Percentiles rank a stretch among this genome's conserved stretches.
phyloP scores from a whole-genome alignment of 805 yeast genomes.

The Monosporozyma solicola region DNA sequence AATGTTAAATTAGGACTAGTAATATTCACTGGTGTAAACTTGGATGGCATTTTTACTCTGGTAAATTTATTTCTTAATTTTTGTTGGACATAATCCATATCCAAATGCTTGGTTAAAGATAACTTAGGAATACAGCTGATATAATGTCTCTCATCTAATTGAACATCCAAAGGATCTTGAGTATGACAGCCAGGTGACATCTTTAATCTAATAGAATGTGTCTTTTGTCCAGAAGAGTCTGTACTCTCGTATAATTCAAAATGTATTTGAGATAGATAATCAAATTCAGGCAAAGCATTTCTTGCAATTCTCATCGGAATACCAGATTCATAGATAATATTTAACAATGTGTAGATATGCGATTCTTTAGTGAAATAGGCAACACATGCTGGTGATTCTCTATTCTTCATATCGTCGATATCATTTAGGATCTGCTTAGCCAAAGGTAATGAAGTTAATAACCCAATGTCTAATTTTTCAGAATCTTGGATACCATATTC shows the following conservation, averaged over 20 bases:
- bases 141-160: constrained; percentile 90
- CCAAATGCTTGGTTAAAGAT: constrained; percentile 85
- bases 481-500: constrained; percentile 95
- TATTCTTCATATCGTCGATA: constrained; percentile 66
- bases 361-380: constrained; percentile 95
- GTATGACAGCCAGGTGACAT: constrained; percentile 98
- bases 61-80: constrained; percentile 72
- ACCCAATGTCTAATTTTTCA: constrained; percentile 92
- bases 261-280: constrained; percentile 86
- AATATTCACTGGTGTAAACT: constrained; percentile 80
- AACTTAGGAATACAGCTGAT: constrained; percentile 92
- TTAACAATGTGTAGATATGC: constrained; percentile 87
- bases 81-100: constrained; percentile 78
- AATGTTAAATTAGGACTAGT: constrained; percentile 48
- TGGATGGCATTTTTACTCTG: constrained; percentile 85
- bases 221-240: constrained; percentile 61
- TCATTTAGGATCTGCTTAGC: constrained; percentile 81
- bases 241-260: constrained; percentile 86
- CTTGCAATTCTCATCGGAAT: constrained; percentile 93
- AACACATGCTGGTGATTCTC: constrained; percentile 74
- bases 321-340: constrained; percentile 84
- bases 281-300: constrained; percentile 93
- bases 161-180: constrained; percentile 94
- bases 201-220: constrained; percentile 84
- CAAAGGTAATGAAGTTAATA: constrained; percentile 86